Base-by-base conservation (phyloP, 176 grass and related monocot species). In the Eragrostis nindensis region DNA sequence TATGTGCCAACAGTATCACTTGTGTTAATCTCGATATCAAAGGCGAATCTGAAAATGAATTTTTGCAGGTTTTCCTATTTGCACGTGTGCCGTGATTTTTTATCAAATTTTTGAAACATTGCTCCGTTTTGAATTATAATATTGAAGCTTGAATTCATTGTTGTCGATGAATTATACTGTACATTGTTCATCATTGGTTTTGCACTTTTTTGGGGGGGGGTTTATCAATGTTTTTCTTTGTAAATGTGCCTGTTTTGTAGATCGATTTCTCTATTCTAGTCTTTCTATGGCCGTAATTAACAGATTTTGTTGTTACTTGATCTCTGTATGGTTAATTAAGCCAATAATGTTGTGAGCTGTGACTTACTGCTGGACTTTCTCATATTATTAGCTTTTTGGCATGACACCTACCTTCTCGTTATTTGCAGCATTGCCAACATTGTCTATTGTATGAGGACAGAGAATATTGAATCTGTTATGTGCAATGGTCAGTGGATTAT, bases 391-490 rank as follows among this genome's bases (percentile, higher is more conserved):
- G 13, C 47, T 4, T 19, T 25, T 78, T 68, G 32, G 30, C 21
- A 42, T 79, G 24, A 41, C 62, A 41, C 48, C 18, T 68, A 68
- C 4, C 71, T 79, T 55, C 44, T 11, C n/a, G 16, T 64, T 2
- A 39, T 73, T 1, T 30, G 29, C 76, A 84, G 81, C 52, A 75
- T 84, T 70, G 87, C 87, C 76, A 89, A 89, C 70, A 84, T 84
- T 44, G 87, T 75, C 57, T 89, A 89, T 55, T 89, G 81, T 52
- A 89, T 89, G 87, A 67, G 87, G 55, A 84, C 81, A 54, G 75
- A 89, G 27, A 89, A 89, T 75, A 84, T 89, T 46, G 87, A 89
- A 74, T 89, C 81, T 89, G 81, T 84, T 46, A 89, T 89, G 86
- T 88, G 81, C 86, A 88, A 88, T 53, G 86, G 86, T 62, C 76